phyloP scores from a whole-genome alignment of 1,139 yeast species.

The Blastobotrys proliferans region DNA sequence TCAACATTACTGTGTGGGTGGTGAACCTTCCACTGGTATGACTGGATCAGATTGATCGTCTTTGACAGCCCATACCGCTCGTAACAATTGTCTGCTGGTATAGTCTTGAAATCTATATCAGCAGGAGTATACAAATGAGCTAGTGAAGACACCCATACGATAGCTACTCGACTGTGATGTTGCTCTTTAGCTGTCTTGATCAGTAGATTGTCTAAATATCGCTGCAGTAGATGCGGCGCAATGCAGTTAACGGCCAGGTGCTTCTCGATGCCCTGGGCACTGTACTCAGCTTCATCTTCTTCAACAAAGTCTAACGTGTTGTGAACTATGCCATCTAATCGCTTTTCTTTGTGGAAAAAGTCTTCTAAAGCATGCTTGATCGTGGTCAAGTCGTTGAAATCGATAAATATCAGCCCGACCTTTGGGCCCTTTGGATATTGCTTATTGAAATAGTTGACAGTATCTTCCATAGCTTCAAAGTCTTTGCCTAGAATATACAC shows the following conservation, averaged over 20 bases:
- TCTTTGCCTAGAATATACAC: conserved; percentile 41
- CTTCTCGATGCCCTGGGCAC: conserved; percentile 46
- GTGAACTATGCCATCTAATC: conserved; percentile 32
- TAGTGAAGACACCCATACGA: conserved; percentile 43
- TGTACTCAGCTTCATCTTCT: conserved; percentile 23
- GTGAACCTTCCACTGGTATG: conserved; percentile 41
- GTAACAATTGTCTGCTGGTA: conserved; percentile 1
- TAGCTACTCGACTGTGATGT: conserved; percentile 28
- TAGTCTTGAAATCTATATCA: conserved; percentile 11
- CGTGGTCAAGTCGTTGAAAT: conserved; percentile 44
- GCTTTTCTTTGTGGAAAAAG: conserved; percentile 28
- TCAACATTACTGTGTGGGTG: conserved; percentile 38
- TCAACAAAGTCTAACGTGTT: conserved; percentile 48
- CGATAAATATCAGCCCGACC: conserved; percentile 28
- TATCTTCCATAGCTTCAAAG: too few species aligned
- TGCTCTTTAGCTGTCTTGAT: conserved; percentile 33
- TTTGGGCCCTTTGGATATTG: not conserved
- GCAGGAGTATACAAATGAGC: not conserved
- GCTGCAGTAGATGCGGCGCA: conserved; percentile 49
- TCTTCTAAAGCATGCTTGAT: conserved; percentile 42
- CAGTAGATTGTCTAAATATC: conserved; percentile 43
- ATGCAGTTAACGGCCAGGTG: conserved; percentile 50
- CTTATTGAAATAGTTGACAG: too few species aligned
- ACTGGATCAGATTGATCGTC: conserved; percentile 43
- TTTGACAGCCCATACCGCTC: conserved; percentile 46